These are phyloP conservation scores for Penicillium salamii DNA, from an alignment of 495 filamentous ascomycete species.

Conservation along the genomic window DNA sequence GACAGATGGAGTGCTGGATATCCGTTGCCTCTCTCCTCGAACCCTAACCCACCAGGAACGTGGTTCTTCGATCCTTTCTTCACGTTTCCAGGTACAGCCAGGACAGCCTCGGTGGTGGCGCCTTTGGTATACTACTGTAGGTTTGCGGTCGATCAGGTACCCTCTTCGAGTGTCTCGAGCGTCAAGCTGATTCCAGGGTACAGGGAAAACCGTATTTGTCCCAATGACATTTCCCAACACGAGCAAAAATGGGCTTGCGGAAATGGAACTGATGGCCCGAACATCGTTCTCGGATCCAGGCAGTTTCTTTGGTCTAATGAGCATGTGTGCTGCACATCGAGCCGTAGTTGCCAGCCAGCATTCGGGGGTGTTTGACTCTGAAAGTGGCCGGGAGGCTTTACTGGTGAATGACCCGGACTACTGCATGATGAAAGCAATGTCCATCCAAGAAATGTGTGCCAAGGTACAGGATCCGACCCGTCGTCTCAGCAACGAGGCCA, in stretches of 20 bases:
- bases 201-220: conserved; percentile 34
- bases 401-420: conserved; percentile 30
- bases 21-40: conserved; percentile 10
- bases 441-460: conserved; percentile 32
- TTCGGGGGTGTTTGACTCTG: conserved; percentile 5
- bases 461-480: conserved; percentile 27
- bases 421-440: conserved; percentile 35
- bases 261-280: conserved; percentile 29
- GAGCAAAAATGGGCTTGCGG: conserved; percentile 14
- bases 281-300: conserved; percentile 33
- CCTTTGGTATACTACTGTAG: conserved; percentile 34
- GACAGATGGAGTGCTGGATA: conserved; percentile 16
- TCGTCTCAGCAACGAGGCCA: conserved; percentile 30
- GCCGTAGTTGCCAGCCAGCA: conserved; percentile 22
- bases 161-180: background rate
- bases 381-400: background rate
- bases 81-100: conserved; percentile 23
- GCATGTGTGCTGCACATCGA: conserved; percentile 36
- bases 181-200: conserved; percentile 6
- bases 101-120: conserved; percentile 22
- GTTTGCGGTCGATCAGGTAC: conserved; percentile 1
- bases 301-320: conserved; percentile 38
- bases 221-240: conserved; percentile 38
- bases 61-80: conserved; percentile 35
- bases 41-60: conserved; percentile 21